Evolutionary conservation across 1,139 yeast species (phyloP), one percentile per base, ranked within the genome.

Genomic region (Schwanniomyces etchellsii): DNA sequence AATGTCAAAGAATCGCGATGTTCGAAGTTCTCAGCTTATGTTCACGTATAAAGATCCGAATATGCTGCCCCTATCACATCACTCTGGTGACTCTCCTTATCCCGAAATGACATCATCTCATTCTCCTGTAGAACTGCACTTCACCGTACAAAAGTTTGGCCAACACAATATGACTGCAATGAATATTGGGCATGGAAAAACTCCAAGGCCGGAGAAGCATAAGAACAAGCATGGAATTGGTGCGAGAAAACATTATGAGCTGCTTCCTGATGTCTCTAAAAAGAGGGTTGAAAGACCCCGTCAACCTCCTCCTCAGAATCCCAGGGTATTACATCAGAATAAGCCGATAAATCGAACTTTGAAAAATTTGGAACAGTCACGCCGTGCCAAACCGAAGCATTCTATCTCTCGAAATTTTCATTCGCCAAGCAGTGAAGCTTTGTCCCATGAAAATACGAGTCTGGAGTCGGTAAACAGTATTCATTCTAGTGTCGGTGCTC

Each of bases 41-140:
- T 60, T 60, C 41, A 55, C 55, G 32, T 60, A 60, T 37, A 49
- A 53, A 27, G 52, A 44, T 16, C 55, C 57, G 1, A 38, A 48
- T 15, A 45, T 38, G 11, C 33, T 38, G 3, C 30, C 35, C 3
- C 25, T 37, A 18, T 27, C 35, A n/a, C 28, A 28, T 11, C 28
- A 25, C 4, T 32, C 44, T 10, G 35, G 36, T 13, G 48, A 45
- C 24, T 50, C 57, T 2, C 57, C 57, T 4, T 52, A 52, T 27
- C 48, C 50, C 14, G 27, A 38, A 9, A 35, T 47, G 1, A 36
- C 49, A 7, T 7, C n/a, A 7, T 18, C 21, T 7, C 21, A 18
- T 18, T n/a, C 7, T 7, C 21, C 21, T 7, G n/a, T 18, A 7
- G 21, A 18, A 18, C 21, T 18, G 21, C 21, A 18, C n/a, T 18